Base-by-base conservation (phyloP, 306 rosid genomes). In the Trifolium pratense region DNA sequence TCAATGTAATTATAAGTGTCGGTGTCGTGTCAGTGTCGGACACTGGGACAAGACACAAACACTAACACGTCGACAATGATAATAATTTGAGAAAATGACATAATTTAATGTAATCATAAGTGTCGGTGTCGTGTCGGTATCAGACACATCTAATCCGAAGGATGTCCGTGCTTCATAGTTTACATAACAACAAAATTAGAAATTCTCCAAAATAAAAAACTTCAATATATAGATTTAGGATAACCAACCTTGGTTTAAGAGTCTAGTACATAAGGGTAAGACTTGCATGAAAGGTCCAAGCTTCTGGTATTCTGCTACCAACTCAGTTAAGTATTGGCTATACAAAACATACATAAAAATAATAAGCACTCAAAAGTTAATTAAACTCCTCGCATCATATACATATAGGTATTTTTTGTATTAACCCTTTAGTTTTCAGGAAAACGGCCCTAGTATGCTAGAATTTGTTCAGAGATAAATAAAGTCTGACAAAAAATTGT, bases 241-340 rank as follows among this genome's bases (percentile, higher is more conserved):
- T 23, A 65, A 75, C 57, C 39, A 16, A 86, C 90, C 87, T 86
- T 86, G 86, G 76, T 83, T 86, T 69, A 86, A 80, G 76, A 86
- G 90, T 71, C 87, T 69, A 60, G 82, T 75, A 76, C 84, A 86
- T 9, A 86, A 77, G 67, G 90, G 90, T 39, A 86, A 83, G 55
- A 86, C 90, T 81, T 83, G 87, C 76, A 81, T 66, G 80, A 86
- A 86, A 18, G 90, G 90, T 58, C 82, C 82, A 75, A 86, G 87
- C 52, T 86, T 86, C 80, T 86, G 87, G 59, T 81, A 74, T 79
- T 86, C 90, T 63, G 75, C 87, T 60, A 86, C 74, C 74, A 86
- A 70, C 68, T 86, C 90, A 25, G 78, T 34, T 75, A 86, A 81
- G 86, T 83, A 86, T 43, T 81, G 90, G 71, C 90, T 86, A 75